Conservation (phyloP, 108 stramenopile genomes). For the Nitzschia sp. region DNA sequence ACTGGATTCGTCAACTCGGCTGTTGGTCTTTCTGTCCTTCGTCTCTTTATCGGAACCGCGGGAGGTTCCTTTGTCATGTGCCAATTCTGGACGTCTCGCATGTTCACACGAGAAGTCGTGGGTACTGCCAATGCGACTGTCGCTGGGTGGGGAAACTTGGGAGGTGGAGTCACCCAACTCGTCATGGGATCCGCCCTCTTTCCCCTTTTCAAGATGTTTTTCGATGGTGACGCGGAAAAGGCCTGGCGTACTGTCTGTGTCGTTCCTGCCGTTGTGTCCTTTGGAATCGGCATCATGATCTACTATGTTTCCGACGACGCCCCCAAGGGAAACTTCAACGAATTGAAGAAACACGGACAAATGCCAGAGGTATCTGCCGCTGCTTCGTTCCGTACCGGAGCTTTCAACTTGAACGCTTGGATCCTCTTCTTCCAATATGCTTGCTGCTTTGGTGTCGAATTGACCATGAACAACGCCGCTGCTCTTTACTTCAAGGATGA, state of each 20-base stretch:
- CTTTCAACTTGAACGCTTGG: conserved; percentile 75
- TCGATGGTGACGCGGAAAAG: conserved; percentile 49
- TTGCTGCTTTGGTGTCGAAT: conserved; percentile 91
- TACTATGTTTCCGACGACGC: conserved; percentile 53
- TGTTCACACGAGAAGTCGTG: conserved; percentile 61
- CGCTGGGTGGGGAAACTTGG: conserved; percentile 81
- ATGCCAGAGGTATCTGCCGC: conserved; percentile 60
- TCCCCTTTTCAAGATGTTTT: conserved; percentile 46
- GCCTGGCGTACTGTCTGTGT: conserved; percentile 75
- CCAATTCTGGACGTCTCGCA: conserved; percentile 70
- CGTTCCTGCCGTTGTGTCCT: conserved; percentile 69
- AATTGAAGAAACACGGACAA: conserved; percentile 57
- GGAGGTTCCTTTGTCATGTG: conserved; percentile 65
- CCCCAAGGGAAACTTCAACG: conserved; percentile 74
- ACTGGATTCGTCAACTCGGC: conserved; percentile 62
- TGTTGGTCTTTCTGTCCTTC: conserved; percentile 50
- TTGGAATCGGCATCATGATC: conserved; percentile 41
- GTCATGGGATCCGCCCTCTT: conserved; percentile 50
- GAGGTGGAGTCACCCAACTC: conserved; percentile 67
- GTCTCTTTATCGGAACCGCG: conserved; percentile 66
- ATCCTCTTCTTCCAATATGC: conserved; percentile 83
- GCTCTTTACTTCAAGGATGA: conserved; percentile 68
- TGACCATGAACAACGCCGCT: too few relatives aligned
- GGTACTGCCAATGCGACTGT: conserved; percentile 75
- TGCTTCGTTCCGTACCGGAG: conserved; percentile 50